Base-by-base conservation (phyloP, 2,329 filamentous ascomycete genomes). In the Basipetospora chlamydospora region DNA sequence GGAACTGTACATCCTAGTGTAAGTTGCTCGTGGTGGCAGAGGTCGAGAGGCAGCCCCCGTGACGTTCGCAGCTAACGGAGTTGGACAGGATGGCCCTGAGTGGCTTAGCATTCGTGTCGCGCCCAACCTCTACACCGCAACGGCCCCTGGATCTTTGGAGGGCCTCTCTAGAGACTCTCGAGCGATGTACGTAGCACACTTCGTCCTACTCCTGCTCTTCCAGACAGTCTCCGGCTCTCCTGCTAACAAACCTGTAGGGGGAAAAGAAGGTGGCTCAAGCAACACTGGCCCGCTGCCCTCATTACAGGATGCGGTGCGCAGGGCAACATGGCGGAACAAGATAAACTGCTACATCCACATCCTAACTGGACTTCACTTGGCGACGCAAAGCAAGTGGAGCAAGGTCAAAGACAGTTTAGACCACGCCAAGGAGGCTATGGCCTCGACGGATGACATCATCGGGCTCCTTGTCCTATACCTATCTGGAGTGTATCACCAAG, bases 401-500 rank as follows among this genome's bases (percentile, higher is more conserved):
- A 64, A 66, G 29, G 80, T 82, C 4, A 67, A 63, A 46, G 59
- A 71, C 40, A 68, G 64, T 38, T 54, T 83, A 13, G 57, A 64
- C 10, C 63, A 67, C 30, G 57, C 81, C 10, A 61, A 67, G 35
- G 54, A 50, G 36, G 58, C 64, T 23, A 52, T 50, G 30, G 54
- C 55, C 22, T 54, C 52, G 42, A 58, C 47, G 42, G 62, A 60
- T 50, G 59, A 49, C 43, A 63, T 62, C 2, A 40, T 60, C 15
- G 48, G 48, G 22, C 31, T 73, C 23, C 63, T 82, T 30, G 64
- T 72, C 6, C 60, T 72, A 29, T 95, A 95, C 54, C 71, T 94
- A 13, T 64, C 68, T 1, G 87, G 80, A 1, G 70, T 82, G 6
- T 80, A 85, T 46, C 64, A 76, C 36, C 88, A 95, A 59, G 82